Conservation (phyloP, 345 rosid genomes). For the Lenwebbia sp. region DNA sequence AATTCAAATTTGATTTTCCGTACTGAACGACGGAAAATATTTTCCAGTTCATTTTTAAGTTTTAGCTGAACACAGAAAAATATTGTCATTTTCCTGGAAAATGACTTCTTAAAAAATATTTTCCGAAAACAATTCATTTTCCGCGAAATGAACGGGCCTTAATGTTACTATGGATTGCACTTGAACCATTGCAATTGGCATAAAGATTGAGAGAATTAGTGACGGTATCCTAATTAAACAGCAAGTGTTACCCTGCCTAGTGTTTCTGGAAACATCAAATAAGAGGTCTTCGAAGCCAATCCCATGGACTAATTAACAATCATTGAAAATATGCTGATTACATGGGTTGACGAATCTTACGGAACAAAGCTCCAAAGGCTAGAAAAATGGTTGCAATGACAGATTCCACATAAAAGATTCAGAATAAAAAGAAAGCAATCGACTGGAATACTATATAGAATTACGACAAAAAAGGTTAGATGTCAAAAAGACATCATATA, state of each 20-base stretch:
- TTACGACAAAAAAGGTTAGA: background rate
- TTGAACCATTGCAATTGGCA: background rate
- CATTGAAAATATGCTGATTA: background rate
- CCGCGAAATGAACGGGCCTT: background rate
- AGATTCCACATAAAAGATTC: background rate
- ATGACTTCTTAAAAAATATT: no score
- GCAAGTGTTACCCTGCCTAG: background rate
- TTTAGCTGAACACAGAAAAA: no score
- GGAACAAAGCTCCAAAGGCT: background rate
- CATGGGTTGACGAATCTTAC: background rate
- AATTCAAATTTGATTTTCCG: no score
- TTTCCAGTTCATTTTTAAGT: no score
- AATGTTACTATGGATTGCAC: background rate
- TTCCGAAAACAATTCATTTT: no score
- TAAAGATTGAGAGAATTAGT: background rate
- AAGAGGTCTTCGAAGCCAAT: background rate
- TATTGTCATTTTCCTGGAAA: no score
- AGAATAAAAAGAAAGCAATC: background rate
- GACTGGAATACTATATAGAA: background rate
- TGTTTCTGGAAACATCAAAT: background rate
- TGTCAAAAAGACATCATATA: background rate
- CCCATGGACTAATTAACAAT: background rate
- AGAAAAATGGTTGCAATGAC: background rate
- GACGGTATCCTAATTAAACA: background rate
- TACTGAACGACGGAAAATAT: no score